Base-by-base conservation (phyloP, 768 basidiomycete genomes). In the Boletus speciosus region DNA sequence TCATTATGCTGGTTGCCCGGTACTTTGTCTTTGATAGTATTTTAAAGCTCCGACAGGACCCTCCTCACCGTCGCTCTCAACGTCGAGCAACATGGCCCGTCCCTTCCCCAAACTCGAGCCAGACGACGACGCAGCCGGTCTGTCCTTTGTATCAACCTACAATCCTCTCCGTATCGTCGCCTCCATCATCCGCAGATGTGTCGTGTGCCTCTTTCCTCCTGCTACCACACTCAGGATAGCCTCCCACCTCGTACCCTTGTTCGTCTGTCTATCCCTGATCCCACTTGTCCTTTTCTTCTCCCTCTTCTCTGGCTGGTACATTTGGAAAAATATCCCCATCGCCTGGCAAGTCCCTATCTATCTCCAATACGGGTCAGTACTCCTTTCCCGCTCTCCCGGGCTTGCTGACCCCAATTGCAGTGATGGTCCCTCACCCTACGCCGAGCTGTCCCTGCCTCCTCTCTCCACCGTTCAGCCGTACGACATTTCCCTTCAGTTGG, bases 361-460 rank as follows among this genome's bases (percentile, higher is more conserved):
- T 66, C 74, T 93, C 19, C 88, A 91, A 74, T 93, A 92, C 59
- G 90, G 90, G 90, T 91, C 68, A 37, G 82, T 66, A 27, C 55
- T 40, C 49, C 54, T 37, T 27, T 29, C 23, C 12, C 4, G 23
- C 21, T 46, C 31, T 35, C 36, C 35, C 32, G 6, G 40, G 5
- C 32, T 19, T 55, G 40, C 50, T 62, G 43, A 51, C 56, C 41
- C 19, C 46, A 19, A 25, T 31, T 53, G 8, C 50, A 92, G 90
- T 10, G 86, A 90, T 56, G 82, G 83, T 3, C 59, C 69, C 25
- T 66, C 76, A 9, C 90, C 90, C 1, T 88, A 86, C 56, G 88
- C 88, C 5, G 73, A 81, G 37, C 63, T 77, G 4, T 53, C 68
- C 1, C 68, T 92, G 0, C 79, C 83, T 2, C 54, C 67, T 12